Evolutionary conservation across 495 filamentous ascomycete species (phyloP).

Genomic region (Cercophora sp.): DNA sequence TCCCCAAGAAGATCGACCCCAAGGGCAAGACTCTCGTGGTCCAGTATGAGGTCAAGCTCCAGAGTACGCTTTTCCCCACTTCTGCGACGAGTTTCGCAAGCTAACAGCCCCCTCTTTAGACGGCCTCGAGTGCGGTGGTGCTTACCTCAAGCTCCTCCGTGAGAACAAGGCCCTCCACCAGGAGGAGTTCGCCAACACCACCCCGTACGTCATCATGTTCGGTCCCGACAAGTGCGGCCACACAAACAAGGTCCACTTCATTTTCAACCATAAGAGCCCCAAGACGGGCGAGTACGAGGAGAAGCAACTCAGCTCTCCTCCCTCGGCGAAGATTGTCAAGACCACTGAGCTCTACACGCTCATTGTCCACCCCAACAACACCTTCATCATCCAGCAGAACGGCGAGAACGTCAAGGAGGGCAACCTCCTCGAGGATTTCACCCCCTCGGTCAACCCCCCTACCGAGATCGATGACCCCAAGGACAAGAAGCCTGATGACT

Average conservation of each 20-base stretch:
- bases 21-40: slow-evolving; percentile 95
- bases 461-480: slow-evolving; percentile 96
- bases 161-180: slow-evolving; percentile 95
- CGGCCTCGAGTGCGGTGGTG: slow-evolving; percentile 96
- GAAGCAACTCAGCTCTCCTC: slow-evolving; percentile 90
- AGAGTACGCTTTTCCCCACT: slow-evolving; percentile 60
- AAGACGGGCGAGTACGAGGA: slow-evolving; percentile 99
- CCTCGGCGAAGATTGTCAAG: slow-evolving; percentile 83
- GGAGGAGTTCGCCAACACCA: slow-evolving; percentile 96
- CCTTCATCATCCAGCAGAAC: slow-evolving; percentile 85
- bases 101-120: slow-evolving; percentile 45
- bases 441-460: slow-evolving; percentile 85
- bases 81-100: background rate
- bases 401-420: slow-evolving; percentile 81
- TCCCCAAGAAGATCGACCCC: slow-evolving; percentile 93
- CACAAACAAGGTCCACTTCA: slow-evolving; percentile 99
- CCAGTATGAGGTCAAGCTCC: slow-evolving; percentile 99
- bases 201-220: slow-evolving; percentile 99
- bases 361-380: slow-evolving; percentile 93
- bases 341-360: slow-evolving; percentile 91
- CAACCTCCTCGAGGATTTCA: slow-evolving; percentile 92
- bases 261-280: slow-evolving; percentile 99
- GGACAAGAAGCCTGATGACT: slow-evolving; percentile 90
- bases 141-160: slow-evolving; percentile 97
- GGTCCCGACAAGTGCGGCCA: slow-evolving; percentile 99